Conservation (phyloP, 2,329 filamentous ascomycete genomes). For the Aspergillus pseudotamarii region DNA sequence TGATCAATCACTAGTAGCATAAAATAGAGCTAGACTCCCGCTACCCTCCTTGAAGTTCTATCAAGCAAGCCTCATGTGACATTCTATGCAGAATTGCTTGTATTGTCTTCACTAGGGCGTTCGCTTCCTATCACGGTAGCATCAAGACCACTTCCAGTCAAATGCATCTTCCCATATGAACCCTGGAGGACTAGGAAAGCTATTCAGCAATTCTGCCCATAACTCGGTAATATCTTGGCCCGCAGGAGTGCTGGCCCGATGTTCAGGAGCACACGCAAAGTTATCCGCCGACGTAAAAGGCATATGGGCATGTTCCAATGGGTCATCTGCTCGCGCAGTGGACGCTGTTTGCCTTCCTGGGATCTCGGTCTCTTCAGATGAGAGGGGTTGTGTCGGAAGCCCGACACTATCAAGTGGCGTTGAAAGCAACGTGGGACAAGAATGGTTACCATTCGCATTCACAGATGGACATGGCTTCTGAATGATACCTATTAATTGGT, state of each 20-base stretch:
- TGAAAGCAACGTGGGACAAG: not conserved
- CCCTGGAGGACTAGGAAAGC: not conserved
- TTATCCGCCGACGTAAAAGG: not conserved
- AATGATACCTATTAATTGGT: not conserved
- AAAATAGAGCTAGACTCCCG: not conserved
- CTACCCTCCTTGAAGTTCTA: not conserved
- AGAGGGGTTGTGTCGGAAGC: not conserved
- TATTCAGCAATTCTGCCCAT: not conserved
- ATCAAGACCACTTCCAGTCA: not conserved
- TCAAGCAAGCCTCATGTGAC: not conserved
- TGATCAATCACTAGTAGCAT: not conserved
- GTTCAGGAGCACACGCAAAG: not conserved
- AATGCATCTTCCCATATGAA: not conserved
- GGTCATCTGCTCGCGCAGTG: not conserved
- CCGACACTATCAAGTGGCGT: not conserved
- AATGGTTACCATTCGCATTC: not conserved
- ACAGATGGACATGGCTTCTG: not conserved
- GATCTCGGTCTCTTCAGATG: not conserved
- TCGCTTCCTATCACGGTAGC: not conserved
- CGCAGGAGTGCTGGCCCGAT: not conserved
- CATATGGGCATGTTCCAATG: not conserved
- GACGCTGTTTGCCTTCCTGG: not conserved
- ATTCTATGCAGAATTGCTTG: not conserved
- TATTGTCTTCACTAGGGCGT: not conserved
- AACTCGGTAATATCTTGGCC: not conserved